Evolutionary conservation across 768 basidiomycete species (phyloP), one percentile per base, ranked within the genome.

Genomic region (Trametes villosa): DNA sequence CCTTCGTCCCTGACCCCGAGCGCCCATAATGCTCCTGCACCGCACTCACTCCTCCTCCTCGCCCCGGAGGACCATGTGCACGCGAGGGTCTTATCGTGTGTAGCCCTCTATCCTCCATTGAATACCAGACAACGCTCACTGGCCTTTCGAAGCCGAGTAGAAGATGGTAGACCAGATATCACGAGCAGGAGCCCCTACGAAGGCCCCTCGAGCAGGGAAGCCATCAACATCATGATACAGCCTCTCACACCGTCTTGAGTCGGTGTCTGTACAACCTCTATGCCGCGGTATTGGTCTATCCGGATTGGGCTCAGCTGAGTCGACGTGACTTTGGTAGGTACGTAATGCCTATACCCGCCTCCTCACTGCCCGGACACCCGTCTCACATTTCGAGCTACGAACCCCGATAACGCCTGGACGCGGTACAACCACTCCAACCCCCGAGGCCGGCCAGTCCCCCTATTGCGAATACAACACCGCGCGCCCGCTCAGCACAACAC

Each of bases 211-310:
- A 20, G 33, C 44, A 27, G 7, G 11, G 29, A 57, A 41, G 13
- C 47, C 56, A 57, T 57, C 56, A 57, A n/a, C 56, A 57, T 57
- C 56, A 57, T 57, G 56, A 57, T 57, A 57, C 47, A 41, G 56
- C 47, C 48, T 49, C 56, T 4, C 47, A 49, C 38, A 8, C 34
- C 26, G 31, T 24, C 34, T 36, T 29, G 36, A n/a, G 27, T 27
- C 38, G 27, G 20, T 49, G 55, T 26, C 20, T 29, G 36, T 22
- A 18, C 30, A 29, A n/a, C n/a, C n/a, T 44, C 42, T 26, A 9
- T 48, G 45, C 27, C 40, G 40, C 52, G 18, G 53, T 27, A 17
- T 20, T 33, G 18, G 26, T 49, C 38, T 49, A 49, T 57, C 56
- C 56, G 38, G n/a, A 50, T 41, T 24, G 8, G 47, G 47, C n/a